Conservation (phyloP, 805 yeast genomes). For the Kazachstania taianensis region DNA sequence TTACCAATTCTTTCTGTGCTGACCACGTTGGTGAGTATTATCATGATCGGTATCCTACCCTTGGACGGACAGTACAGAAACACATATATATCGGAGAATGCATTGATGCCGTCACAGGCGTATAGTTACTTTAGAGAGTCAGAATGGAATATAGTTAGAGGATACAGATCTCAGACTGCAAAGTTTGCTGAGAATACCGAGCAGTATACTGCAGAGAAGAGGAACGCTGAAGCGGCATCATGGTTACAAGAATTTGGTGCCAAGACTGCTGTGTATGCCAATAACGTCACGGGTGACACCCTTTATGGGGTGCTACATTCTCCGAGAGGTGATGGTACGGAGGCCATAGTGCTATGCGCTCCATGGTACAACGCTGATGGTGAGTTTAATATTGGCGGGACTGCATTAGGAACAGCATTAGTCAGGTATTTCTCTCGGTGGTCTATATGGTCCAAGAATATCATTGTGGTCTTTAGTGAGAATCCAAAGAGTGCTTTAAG, state of each 20-base stretch:
- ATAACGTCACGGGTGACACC: slow-evolving; percentile 34
- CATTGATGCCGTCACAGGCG: slow-evolving; percentile 94
- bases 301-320: slow-evolving; percentile 82
- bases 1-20: slow-evolving; percentile 37
- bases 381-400: slow-evolving; percentile 66
- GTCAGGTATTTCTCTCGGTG: slow-evolving; percentile 73
- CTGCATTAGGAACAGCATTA: slow-evolving; percentile 59
- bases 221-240: slow-evolving; percentile 38
- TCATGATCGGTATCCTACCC: slow-evolving; percentile 55
- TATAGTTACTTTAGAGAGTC: slow-evolving; percentile 83
- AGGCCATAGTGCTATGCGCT: slow-evolving; percentile 80
- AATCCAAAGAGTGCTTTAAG: slow-evolving; percentile 60
- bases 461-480: slow-evolving; percentile 74
- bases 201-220: slow-evolving; percentile 14
- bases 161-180: slow-evolving; percentile 49
- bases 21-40: slow-evolving; percentile 37
- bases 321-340: slow-evolving; percentile 93
- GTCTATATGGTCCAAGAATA: slow-evolving; percentile 93
- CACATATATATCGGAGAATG: slow-evolving; percentile 91
- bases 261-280: slow-evolving; percentile 43
- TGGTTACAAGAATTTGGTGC: slow-evolving; percentile 72
- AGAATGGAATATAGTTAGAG: slow-evolving; percentile 88
- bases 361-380: slow-evolving; percentile 74
- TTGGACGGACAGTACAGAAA: slow-evolving; percentile 69
- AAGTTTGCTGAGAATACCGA: neutral